Evolutionary conservation across 305 asterid genomes (phyloP).

Genomic region (Rubia tinctorum): DNA sequence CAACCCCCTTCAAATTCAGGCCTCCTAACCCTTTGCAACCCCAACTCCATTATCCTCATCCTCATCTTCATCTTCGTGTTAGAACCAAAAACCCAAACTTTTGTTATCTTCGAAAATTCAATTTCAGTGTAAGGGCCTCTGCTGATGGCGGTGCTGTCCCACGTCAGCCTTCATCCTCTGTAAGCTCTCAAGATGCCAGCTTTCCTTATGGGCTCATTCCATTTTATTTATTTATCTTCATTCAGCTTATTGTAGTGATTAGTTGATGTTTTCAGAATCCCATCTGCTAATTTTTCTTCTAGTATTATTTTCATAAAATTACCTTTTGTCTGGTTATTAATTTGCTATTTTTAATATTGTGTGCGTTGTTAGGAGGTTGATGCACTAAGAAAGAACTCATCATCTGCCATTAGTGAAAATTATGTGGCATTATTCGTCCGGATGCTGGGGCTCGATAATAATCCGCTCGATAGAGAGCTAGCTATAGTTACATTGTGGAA

Average conservation of each 20-base stretch:
- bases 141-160: slow-evolving; percentile 44
- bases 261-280: neutral
- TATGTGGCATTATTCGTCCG: slow-evolving; percentile 63
- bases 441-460: slow-evolving; percentile 84
- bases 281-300: neutral
- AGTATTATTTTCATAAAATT: neutral
- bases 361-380: slow-evolving; percentile 48
- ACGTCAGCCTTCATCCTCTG: slow-evolving; percentile 42
- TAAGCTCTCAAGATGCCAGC: slow-evolving; percentile 26
- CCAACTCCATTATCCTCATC: slow-evolving; percentile 16
- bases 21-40: slow-evolving; percentile 31
- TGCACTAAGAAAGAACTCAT: slow-evolving; percentile 28
- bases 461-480: slow-evolving; percentile 73
- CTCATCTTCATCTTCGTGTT: slow-evolving; percentile 11
- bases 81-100: slow-evolving; percentile 11
- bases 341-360: slow-evolving; percentile 4
- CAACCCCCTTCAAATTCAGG: slow-evolving; percentile 44
- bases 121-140: slow-evolving; percentile 39
- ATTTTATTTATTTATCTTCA: slow-evolving; percentile 3
- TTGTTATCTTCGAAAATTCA: slow-evolving; percentile 15
- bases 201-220: slow-evolving; percentile 9
- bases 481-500: slow-evolving; percentile 77
- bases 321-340: neutral
- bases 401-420: slow-evolving; percentile 45
- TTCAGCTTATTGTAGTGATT: neutral